Base-by-base conservation (phyloP, 371 early-diverging fungal species). In the Syncephalastrum sp. region DNA sequence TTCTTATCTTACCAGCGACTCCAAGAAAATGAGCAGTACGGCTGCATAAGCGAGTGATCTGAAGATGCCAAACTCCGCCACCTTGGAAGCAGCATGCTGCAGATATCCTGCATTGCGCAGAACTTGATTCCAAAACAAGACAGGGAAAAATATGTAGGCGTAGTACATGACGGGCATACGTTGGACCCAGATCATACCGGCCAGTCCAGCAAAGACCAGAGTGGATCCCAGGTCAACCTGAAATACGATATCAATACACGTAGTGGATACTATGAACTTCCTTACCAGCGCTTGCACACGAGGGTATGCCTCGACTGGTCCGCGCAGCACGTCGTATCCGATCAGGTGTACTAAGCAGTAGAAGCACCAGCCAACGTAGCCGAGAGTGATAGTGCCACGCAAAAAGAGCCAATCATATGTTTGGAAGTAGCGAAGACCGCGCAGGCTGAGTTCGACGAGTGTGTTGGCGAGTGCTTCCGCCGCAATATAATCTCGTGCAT, bases 321-420 rank as follows among this genome's bases (percentile, higher is more conserved):
- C 23, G 25, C 16, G 14, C 3, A 63, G 27, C n/a, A 76, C 66
- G 58, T 80, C 83, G 27, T 69, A 64, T 44, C 79, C 70, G 24
- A 88, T 55, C 12, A 92, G 88, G 68, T 87, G 93, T 46, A 87
- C 72, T 54, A 91, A 67, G 58, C 92, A 90, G 69, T 87, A 94
- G 1, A 80, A 57, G 60, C 96, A 93, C 96, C 98, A 96, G 25
- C 96, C 95, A 19, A 92, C 53, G 67, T 94, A 97, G n/a, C 98
- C 98, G 17, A 78, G 68, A 7, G 92, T 87, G 38, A 97, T 86
- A 1, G 94, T 76, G 1, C 91, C 74, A 50, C 93, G 82, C 54
- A 97, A 70, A 67, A 96, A 91, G 4, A 92, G 70, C 98, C 96
- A 96, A 68, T 97, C 98, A 65, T 97, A 91, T 69, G 92, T 95